Evolutionary conservation across 2,329 filamentous ascomycete genomes (phyloP).

Genomic region (Fusarium sp.): DNA sequence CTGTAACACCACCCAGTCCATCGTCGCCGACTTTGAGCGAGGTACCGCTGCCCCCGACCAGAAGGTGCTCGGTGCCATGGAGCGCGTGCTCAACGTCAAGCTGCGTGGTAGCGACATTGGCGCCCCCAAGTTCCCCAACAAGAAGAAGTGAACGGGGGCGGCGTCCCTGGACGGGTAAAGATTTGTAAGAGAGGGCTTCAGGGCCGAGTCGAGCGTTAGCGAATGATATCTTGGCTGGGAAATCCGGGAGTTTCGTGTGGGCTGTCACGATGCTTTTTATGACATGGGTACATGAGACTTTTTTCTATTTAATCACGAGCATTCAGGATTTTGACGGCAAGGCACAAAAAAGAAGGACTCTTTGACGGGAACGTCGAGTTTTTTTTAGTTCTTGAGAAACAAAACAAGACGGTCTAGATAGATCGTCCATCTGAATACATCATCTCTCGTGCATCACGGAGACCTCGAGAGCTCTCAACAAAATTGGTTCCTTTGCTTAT

Average conservation of each 20-base stretch:
- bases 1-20: constrained; percentile 82
- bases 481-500: not conserved
- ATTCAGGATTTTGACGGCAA: constrained; percentile 24
- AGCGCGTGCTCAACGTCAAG: constrained; percentile 86
- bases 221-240: constrained; percentile 42
- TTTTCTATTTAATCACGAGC: constrained; percentile 31
- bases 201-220: constrained; percentile 44
- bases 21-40: constrained; percentile 86
- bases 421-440: constrained; percentile 24
- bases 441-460: constrained; percentile 15
- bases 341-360: constrained; percentile 19
- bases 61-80: constrained; percentile 78
- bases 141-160: constrained; percentile 55
- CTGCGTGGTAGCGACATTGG: constrained; percentile 87
- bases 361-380: constrained; percentile 15
- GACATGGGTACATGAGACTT: constrained; percentile 40
- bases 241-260: constrained; percentile 41
- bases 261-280: constrained; percentile 41
- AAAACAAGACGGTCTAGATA: constrained; percentile 7
- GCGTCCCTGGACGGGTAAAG: constrained; percentile 2
- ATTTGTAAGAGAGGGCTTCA: constrained; percentile 39
- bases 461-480: not conserved
- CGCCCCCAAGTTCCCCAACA: constrained; percentile 80
- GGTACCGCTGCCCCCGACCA: constrained; percentile 81
- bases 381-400: constrained; percentile 16